A percentile compares a stretch with the other conserved stretches of the same genome.
These are phyloP conservation scores for Nigrospora oryzae DNA, from an alignment of 2,329 filamentous ascomycete species.

Conservation along the genomic window DNA sequence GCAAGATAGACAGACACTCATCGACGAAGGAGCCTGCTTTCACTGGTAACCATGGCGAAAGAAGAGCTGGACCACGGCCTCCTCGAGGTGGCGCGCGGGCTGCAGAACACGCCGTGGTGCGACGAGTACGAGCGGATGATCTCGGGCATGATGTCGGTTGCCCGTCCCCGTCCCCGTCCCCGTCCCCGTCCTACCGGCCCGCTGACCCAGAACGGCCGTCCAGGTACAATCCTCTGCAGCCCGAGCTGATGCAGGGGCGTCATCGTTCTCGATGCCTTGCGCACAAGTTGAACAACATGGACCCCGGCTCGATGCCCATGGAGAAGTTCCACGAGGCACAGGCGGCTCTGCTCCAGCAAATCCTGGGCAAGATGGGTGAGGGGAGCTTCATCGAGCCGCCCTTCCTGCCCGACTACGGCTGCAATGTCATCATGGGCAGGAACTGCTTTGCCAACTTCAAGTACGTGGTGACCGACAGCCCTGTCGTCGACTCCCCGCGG, in stretches of 20 bases:
- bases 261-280: conserved; percentile 45
- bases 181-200: not conserved
- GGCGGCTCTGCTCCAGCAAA: conserved; percentile 35
- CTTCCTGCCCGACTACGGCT: conserved; percentile 56
- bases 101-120: conserved; percentile 45
- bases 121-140: conserved; percentile 59
- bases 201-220: not conserved
- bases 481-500: conserved; percentile 1
- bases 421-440: conserved; percentile 53
- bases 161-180: not conserved
- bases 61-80: conserved; percentile 30
- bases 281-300: conserved; percentile 50
- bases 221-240: conserved; percentile 41
- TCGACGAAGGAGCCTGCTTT: no score
- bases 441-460: conserved; percentile 58
- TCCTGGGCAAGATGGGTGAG: conserved; percentile 41
- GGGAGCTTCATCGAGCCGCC: conserved; percentile 53
- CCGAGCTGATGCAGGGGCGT: conserved; percentile 39
- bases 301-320: conserved; percentile 36
- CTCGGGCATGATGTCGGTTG: conserved; percentile 48
- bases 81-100: conserved; percentile 35
- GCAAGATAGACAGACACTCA: no score
- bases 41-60: conserved; percentile 21
- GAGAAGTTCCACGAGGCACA: conserved; percentile 29
- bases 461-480: conserved; percentile 12